Evolutionary conservation across 2,329 filamentous ascomycete species (phyloP).

Genomic region (Bipolaris gigantea): DNA sequence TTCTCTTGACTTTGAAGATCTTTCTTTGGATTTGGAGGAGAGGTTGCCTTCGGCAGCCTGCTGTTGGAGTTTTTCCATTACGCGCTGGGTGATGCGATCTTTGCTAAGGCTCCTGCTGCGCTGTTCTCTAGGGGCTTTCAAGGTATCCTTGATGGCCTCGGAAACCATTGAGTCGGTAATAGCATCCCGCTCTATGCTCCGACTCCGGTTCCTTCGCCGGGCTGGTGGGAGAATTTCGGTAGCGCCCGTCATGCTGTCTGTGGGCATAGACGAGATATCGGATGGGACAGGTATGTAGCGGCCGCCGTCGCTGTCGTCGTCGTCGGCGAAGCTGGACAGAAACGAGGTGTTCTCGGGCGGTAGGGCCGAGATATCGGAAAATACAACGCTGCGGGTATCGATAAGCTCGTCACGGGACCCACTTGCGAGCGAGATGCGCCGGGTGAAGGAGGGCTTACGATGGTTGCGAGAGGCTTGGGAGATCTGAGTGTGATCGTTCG

Average conservation of each 20-base stretch:
- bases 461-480: constrained; percentile 73
- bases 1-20: constrained; percentile 14
- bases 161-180: constrained; percentile 25
- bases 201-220: constrained; percentile 56
- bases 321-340: constrained; percentile 68
- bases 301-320: constrained; percentile 58
- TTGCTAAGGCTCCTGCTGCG: constrained; percentile 66
- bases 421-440: constrained; percentile 65
- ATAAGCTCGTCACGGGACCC: constrained; percentile 46
- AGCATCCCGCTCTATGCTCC: constrained; percentile 51
- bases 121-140: constrained; percentile 62
- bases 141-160: constrained; percentile 44
- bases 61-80: constrained; percentile 66
- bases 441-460: constrained; percentile 68
- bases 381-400: constrained; percentile 47
- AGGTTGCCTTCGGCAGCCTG: constrained; percentile 51
- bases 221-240: constrained; percentile 50
- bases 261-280: constrained; percentile 81
- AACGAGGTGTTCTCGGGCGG: constrained; percentile 90
- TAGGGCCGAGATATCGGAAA: constrained; percentile 70
- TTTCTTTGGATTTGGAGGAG: constrained; percentile 21
- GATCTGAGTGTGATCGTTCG: constrained; percentile 81
- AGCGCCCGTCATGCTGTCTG: constrained; percentile 69
- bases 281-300: constrained; percentile 70
- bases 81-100: constrained; percentile 68